phyloP scores from a whole-genome alignment of 2,329 filamentous ascomycete species.

The Calonectria henricotiae region DNA sequence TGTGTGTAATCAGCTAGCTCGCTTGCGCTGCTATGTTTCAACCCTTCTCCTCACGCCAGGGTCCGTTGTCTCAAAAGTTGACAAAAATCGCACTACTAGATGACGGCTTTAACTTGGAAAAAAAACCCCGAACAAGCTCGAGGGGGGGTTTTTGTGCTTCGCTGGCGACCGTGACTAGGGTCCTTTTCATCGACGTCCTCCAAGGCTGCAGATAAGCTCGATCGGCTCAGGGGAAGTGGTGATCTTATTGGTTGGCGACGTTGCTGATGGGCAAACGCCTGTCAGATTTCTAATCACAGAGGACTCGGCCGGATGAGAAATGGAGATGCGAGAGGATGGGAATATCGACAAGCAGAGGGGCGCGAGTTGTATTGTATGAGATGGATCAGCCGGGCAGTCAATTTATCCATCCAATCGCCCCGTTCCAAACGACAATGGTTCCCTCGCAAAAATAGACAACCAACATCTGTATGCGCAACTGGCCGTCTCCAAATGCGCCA shows the following conservation, averaged over 20 bases:
- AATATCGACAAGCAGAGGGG: background rate
- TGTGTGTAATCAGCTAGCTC: background rate
- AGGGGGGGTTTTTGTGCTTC: background rate
- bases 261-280: background rate
- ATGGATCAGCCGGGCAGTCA: constrained; percentile 10
- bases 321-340: background rate
- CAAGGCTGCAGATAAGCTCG: background rate
- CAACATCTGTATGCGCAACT: constrained; percentile 17
- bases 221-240: background rate
- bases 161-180: background rate
- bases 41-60: background rate
- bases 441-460: constrained; percentile 11
- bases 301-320: background rate
- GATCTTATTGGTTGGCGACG: constrained; percentile 11
- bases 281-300: constrained; percentile 3
- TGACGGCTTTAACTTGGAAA: background rate
- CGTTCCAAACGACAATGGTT: constrained; percentile 11
- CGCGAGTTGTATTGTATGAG: constrained; percentile 3
- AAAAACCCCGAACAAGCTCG: background rate
- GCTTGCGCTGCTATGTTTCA: constrained; percentile 18
- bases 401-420: constrained; percentile 33
- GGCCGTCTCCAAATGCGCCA: constrained; percentile 19
- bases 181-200: background rate
- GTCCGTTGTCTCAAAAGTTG: background rate
- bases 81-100: background rate